Evolutionary conservation across 495 filamentous ascomycete species (phyloP).

Genomic region (Aspergillus funiculosus): DNA sequence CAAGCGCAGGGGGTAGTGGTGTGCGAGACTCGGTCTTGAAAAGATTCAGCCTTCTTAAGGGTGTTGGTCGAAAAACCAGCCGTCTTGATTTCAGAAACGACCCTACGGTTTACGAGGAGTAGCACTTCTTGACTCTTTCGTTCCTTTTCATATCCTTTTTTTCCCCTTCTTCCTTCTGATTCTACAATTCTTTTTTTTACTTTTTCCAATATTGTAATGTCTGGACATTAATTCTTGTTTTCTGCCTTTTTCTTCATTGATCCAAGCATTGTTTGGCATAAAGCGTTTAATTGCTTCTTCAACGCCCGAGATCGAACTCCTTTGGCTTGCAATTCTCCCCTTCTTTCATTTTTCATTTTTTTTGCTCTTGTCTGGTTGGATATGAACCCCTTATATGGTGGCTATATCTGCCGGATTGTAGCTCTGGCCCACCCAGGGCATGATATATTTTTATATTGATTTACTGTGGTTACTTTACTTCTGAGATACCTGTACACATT

Average conservation of each 20-base stretch:
- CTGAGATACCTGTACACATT: slow-evolving; percentile 10
- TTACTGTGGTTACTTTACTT: background rate
- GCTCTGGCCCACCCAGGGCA: background rate
- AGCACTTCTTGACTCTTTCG: slow-evolving; percentile 8
- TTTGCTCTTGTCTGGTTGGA: slow-evolving; percentile 1
- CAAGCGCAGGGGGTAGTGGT: slow-evolving; percentile 23
- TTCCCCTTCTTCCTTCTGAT: slow-evolving; percentile 19
- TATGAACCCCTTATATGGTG: slow-evolving; percentile 12
- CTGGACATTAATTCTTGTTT: slow-evolving; percentile 22
- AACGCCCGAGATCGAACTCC: background rate
- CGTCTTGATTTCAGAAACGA: slow-evolving; percentile 38
- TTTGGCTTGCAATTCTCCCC: background rate
- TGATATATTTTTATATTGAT: slow-evolving; percentile 1
- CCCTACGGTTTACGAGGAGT: slow-evolving; percentile 36
- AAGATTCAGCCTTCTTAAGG: slow-evolving; percentile 43
- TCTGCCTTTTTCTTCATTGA: background rate
- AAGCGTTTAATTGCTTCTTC: slow-evolving; percentile 13
- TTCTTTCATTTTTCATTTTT: slow-evolving; percentile 5
- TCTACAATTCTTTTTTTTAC: slow-evolving; percentile 11
- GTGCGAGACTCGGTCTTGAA: slow-evolving; percentile 45
- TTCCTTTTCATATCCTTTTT: slow-evolving; percentile 11
- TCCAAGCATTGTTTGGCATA: slow-evolving; percentile 15
- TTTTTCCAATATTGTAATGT: slow-evolving; percentile 19
- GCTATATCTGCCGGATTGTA: slow-evolving; percentile 2
- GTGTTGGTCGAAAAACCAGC: slow-evolving; percentile 41